These are phyloP conservation scores for Stachybotrys chlorohalonatus DNA, from an alignment of 2,329 filamentous ascomycete species.

Conservation along the genomic window DNA sequence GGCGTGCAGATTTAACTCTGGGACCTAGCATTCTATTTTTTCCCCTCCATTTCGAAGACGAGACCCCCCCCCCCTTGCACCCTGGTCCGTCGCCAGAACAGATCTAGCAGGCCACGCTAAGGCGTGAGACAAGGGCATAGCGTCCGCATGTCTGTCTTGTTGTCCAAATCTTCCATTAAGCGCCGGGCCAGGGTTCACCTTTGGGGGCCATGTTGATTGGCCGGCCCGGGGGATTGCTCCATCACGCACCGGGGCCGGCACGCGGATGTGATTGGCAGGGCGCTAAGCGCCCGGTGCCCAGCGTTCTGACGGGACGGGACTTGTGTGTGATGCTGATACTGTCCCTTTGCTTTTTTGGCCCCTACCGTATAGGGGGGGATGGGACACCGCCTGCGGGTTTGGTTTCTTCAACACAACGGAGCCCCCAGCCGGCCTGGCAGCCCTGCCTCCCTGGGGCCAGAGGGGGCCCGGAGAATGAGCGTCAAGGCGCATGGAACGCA, in stretches of 20 bases:
- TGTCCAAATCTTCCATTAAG: slow-evolving; percentile 13
- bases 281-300: slow-evolving; percentile 23
- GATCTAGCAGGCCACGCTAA: slow-evolving; percentile 15
- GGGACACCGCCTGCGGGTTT: no score
- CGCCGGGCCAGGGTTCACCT: slow-evolving; percentile 16
- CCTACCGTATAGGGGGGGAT: no score
- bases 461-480: not conserved
- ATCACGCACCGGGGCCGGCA: slow-evolving; percentile 19
- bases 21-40: not conserved
- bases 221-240: slow-evolving; percentile 8
- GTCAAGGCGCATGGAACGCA: slow-evolving; percentile 7
- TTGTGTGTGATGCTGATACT: no score
- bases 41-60: not conserved
- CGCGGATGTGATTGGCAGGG: slow-evolving; percentile 20
- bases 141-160: no score
- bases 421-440: no score
- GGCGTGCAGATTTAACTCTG: not conserved
- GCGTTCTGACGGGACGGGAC: slow-evolving; percentile 4
- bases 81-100: not conserved
- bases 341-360: no score
- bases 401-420: no score
- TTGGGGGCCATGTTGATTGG: slow-evolving; percentile 15
- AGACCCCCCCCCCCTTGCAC: slow-evolving; percentile 1
- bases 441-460: no score
- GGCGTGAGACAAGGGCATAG: no score